phyloP scores from a whole-genome alignment of 2,329 filamentous ascomycete genomes.

The Grosmannia huntii region DNA sequence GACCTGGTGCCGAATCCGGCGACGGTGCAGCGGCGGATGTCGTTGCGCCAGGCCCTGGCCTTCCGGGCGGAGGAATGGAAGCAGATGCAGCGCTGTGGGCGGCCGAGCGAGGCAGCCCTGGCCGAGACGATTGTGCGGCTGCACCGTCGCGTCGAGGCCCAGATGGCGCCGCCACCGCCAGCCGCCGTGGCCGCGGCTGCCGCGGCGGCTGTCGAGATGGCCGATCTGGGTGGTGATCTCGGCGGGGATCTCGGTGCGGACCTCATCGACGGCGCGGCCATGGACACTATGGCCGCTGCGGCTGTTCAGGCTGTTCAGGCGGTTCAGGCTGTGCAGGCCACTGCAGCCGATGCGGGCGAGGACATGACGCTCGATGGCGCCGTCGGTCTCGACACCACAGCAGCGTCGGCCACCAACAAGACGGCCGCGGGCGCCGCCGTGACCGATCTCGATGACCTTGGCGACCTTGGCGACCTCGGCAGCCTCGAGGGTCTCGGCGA shows the following conservation, averaged over 20 bases:
- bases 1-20: conserved; percentile 20
- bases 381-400: neutral
- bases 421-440: neutral
- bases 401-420: neutral
- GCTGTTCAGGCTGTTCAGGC: conserved; percentile 1
- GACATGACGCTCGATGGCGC: conserved; percentile 6
- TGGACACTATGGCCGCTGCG: conserved; percentile 7
- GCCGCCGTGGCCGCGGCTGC: neutral
- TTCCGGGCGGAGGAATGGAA: conserved; percentile 45
- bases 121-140: conserved; percentile 52
- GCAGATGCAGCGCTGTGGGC: conserved; percentile 34
- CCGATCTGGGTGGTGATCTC: neutral
- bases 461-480: conserved; percentile 6
- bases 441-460: neutral
- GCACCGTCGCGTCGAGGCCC: conserved; percentile 51
- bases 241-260: neutral
- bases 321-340: neutral
- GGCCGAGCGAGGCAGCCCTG: conserved; percentile 30
- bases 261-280: conserved; percentile 5
- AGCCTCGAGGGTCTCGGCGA: conserved; percentile 1
- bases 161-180: conserved; percentile 30
- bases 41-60: conserved; percentile 47
- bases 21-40: conserved; percentile 34
- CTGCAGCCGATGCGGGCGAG: neutral
- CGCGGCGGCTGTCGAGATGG: neutral